Evolutionary conservation across 83 land plant genomes (phyloP).

Genomic region (Diphasiastrum complanatum): DNA sequence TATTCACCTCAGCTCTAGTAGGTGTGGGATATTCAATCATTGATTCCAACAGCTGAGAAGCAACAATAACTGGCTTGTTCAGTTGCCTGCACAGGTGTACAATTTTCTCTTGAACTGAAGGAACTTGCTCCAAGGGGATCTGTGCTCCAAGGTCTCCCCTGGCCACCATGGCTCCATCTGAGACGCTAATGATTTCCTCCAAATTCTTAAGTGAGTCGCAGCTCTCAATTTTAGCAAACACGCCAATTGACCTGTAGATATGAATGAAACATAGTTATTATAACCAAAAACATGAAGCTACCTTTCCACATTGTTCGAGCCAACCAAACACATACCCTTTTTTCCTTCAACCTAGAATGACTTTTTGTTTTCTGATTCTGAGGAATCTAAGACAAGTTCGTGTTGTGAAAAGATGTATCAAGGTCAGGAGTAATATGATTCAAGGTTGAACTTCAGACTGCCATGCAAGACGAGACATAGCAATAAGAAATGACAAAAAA

Average conservation of each 20-base stretch:
- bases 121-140: constrained; percentile 81
- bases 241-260: constrained; percentile 70
- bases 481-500: too few species aligned
- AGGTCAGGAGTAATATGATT: too few species aligned
- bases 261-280: too few species aligned
- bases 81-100: constrained; percentile 57
- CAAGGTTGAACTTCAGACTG: too few species aligned
- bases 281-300: too few species aligned
- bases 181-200: constrained; percentile 69
- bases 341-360: too few species aligned
- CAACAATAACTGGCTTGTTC: constrained; percentile 88
- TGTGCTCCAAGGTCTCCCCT: constrained; percentile 88
- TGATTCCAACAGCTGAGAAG: constrained; percentile 84
- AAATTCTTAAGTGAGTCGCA: constrained; percentile 60
- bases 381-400: too few species aligned
- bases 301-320: too few species aligned
- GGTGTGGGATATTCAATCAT: constrained; percentile 93
- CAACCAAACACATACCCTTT: too few species aligned
- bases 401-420: too few species aligned
- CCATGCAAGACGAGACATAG: too few species aligned
- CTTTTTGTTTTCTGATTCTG: too few species aligned
- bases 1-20: constrained; percentile 90
- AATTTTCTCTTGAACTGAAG: constrained; percentile 62
- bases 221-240: constrained; percentile 93
- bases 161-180: constrained; percentile 95